These are phyloP conservation scores for Cicer cuneatum DNA, from an alignment of 306 rosid species.

Conservation along the genomic window DNA sequence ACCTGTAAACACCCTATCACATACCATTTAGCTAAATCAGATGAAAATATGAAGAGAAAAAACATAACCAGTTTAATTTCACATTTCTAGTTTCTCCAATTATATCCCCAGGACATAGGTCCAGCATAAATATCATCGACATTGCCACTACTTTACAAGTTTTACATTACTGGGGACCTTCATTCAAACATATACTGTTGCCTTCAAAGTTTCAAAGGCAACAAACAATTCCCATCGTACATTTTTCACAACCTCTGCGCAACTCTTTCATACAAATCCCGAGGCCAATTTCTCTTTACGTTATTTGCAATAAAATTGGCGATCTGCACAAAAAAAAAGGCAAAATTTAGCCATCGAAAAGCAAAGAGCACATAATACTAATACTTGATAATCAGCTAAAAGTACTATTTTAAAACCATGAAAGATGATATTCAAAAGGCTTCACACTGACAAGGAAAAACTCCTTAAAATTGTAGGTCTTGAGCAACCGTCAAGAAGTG, in stretches of 20 bases:
- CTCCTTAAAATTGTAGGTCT: constrained; percentile 15
- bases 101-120: neutral
- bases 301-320: constrained; percentile 90
- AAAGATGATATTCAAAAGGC: constrained; percentile 10
- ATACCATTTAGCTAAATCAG: constrained; percentile 9
- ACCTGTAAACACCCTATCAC: neutral
- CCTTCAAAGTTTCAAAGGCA: constrained; percentile 35
- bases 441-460: constrained; percentile 5
- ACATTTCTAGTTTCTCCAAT: neutral
- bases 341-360: constrained; percentile 23
- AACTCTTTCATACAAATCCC: constrained; percentile 87
- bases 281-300: constrained; percentile 88
- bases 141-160: constrained; percentile 42
- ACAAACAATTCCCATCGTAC: constrained; percentile 9
- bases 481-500: constrained; percentile 14
- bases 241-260: constrained; percentile 79
- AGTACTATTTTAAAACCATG: neutral
- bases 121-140: constrained; percentile 25
- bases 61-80: constrained; percentile 29
- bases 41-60: constrained; percentile 13
- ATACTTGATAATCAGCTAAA: neutral
- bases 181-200: constrained; percentile 22
- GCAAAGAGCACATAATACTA: neutral
- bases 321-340: constrained; percentile 73
- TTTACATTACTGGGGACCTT: constrained; percentile 29